These are phyloP conservation scores for Xylariomycetidae sp. DNA, from an alignment of 2,329 filamentous ascomycete genomes.

Conservation along the genomic window DNA sequence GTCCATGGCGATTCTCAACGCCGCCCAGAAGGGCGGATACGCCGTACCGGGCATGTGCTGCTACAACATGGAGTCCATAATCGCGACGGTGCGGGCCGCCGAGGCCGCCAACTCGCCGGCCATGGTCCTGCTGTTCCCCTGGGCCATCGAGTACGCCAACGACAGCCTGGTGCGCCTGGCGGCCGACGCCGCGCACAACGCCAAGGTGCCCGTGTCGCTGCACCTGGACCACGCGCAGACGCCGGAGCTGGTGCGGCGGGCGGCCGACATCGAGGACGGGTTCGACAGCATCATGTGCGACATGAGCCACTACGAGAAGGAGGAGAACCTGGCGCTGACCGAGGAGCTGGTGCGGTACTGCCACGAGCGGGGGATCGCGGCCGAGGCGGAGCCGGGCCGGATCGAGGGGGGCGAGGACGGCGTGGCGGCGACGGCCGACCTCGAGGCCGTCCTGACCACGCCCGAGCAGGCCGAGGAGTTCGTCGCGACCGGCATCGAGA, in stretches of 20 bases:
- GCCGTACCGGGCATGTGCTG: constrained; percentile 57
- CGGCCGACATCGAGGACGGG: constrained; percentile 51
- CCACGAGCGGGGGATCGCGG: constrained; percentile 60
- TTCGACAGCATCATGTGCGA: constrained; percentile 75
- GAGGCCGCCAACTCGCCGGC: constrained; percentile 62
- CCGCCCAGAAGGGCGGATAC: constrained; percentile 50
- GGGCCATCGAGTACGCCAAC: constrained; percentile 64
- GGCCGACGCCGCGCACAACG: constrained; percentile 50
- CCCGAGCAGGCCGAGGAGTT: constrained; percentile 62
- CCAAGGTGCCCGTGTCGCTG: constrained; percentile 55
- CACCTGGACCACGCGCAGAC: constrained; percentile 66
- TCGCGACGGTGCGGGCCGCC: constrained; percentile 64
- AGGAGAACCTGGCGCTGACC: constrained; percentile 63
- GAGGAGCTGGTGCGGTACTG: constrained; percentile 59
- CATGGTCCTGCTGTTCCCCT: constrained; percentile 71
- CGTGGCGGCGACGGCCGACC: constrained; percentile 48
- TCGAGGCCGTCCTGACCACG: constrained; percentile 49
- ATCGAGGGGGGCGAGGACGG: constrained; percentile 67
- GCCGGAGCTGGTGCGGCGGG: constrained; percentile 55
- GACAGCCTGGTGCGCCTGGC: constrained; percentile 51
- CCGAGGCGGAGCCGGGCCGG: constrained; percentile 66
- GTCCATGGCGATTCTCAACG: constrained; percentile 52
- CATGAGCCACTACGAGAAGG: constrained; percentile 69
- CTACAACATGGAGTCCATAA: constrained; percentile 67
- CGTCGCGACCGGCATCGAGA: constrained; percentile 62